Conservation (phyloP, 495 filamentous ascomycete species). For the Penicillium tannophilum region DNA sequence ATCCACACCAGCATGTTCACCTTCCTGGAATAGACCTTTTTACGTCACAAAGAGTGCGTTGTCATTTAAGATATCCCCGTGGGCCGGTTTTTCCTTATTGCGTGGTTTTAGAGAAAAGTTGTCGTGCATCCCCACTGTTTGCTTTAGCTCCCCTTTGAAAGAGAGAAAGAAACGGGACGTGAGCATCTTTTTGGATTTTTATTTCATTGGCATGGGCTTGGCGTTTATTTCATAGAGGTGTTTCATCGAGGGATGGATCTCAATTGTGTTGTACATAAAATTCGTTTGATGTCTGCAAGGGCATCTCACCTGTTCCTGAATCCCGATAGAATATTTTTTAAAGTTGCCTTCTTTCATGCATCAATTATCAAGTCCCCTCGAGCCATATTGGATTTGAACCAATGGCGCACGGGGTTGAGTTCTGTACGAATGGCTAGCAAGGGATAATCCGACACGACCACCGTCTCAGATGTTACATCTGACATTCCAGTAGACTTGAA, state of each 20-base stretch:
- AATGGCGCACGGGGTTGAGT: background rate
- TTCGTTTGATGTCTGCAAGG: conserved; percentile 12
- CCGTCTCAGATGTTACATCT: conserved; percentile 26
- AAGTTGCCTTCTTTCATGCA: conserved; percentile 5
- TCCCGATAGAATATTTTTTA: conserved; percentile 1
- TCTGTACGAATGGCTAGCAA: conserved; percentile 16
- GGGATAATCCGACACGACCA: conserved; percentile 18
- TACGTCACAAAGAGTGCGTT: conserved; percentile 16
- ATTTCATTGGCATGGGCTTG: conserved; percentile 22
- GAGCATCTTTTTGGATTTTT: conserved; percentile 4
- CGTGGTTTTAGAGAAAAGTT: conserved; percentile 4
- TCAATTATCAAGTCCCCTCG: conserved; percentile 13
- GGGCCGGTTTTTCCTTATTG: conserved; percentile 14
- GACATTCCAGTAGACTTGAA: conserved; percentile 15
- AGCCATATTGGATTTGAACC: conserved; percentile 1
- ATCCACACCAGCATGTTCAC: conserved; percentile 91
- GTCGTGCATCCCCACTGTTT: background rate
- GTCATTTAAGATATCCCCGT: conserved; percentile 34
- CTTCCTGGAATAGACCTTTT: conserved; percentile 48
- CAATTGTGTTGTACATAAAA: conserved; percentile 2
- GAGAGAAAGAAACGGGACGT: background rate
- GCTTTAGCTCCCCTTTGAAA: background rate
- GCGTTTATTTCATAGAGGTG: conserved; percentile 16
- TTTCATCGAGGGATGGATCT: conserved; percentile 15
- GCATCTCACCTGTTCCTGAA: conserved; percentile 2